Percentiles rank a stretch among this genome's conserved stretches.
phyloP scores from a whole-genome alignment of 805 yeast genomes.

The Teunomyces barrocoloradensis region DNA sequence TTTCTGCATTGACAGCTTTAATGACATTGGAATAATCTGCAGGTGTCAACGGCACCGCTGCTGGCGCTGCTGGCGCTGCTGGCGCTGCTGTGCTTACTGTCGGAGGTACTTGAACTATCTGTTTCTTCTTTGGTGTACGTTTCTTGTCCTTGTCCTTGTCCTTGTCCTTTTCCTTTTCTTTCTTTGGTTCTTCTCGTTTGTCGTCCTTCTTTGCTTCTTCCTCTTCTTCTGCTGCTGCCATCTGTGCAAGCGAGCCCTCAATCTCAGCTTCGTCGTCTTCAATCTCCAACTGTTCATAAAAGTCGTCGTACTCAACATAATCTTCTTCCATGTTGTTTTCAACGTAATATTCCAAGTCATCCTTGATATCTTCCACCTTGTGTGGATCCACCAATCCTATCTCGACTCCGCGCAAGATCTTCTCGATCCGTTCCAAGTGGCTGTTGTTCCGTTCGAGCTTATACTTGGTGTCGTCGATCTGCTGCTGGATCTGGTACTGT shows the following conservation, averaged over 20 bases:
- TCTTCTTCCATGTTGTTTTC: conserved; percentile 92
- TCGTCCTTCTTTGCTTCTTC: conserved; percentile 6
- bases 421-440: conserved; percentile 78
- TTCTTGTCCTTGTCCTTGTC: conserved; percentile 41
- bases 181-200: conserved; percentile 2
- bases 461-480: conserved; percentile 61
- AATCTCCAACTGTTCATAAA: conserved; percentile 82
- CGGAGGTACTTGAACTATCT: not conserved
- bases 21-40: conserved; percentile 24
- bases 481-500: conserved; percentile 40
- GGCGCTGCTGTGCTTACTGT: conserved; percentile 4
- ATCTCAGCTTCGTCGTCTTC: conserved; percentile 42
- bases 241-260: conserved; percentile 23
- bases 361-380: conserved; percentile 70
- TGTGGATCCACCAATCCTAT: conserved; percentile 80
- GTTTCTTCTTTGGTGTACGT: conserved; percentile 17
- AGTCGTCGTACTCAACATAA: conserved; percentile 88
- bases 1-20: conserved; percentile 16
- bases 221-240: conserved; percentile 16
- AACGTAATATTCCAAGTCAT: conserved; percentile 88
- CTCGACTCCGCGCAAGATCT: conserved; percentile 70
- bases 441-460: conserved; percentile 69
- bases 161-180: conserved; percentile 10
- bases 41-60: conserved; percentile 19
- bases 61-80: conserved; percentile 16